Evolutionary conservation across 768 basidiomycete genomes (phyloP), one percentile per base, ranked within the genome.

Genomic region (Lactarius pseudohatsudake): DNA sequence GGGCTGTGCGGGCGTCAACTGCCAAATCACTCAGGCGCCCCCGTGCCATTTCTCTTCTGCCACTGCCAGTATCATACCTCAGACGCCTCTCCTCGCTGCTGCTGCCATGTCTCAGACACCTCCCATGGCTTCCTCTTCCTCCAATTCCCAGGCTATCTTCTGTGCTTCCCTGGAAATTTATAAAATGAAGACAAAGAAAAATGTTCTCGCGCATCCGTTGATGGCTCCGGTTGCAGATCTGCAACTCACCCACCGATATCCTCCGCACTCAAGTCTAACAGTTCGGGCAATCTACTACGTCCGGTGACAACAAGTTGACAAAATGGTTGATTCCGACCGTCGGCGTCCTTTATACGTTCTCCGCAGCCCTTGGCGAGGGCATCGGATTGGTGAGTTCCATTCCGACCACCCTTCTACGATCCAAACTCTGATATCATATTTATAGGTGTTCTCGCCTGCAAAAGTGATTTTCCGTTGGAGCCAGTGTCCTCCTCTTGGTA

Each of bases 221-320:
- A 47, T 50, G 13, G 38, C 32, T 11, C 22, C 11, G n/a, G 32
- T 28, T 64, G 5, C 18, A 47, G 3, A 11, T 9, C 16, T 63
- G 55, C 62, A 13, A 63, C 54, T 36, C 62, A 20, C 2, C 22
- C 40, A 10, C 40, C 22, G 56, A 64, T 7, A 22, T 64, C 16
- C 7, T 64, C 10, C 47, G 41, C 11, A 38, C 59, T 16, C 38
- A n/a, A 41, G 64, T 59, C 40, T 47, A 34, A 30, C 16, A 32
- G 32, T 50, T 58, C 45, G 9, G 18, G 2, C 18, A 40, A 58
- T 15, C 47, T 22, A 15, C 47, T 4, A 50, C 4, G 47, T 5
- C 2, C 6, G 50, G 13, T 5, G 22, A 53, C 13, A 26, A 50
- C 4, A 26, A 6, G 22, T 26, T 50, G 13, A 26, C 22, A 26